These are phyloP conservation scores for Verticillium alfalfae DNA, from an alignment of 2,329 filamentous ascomycete species.

Conservation along the genomic window DNA sequence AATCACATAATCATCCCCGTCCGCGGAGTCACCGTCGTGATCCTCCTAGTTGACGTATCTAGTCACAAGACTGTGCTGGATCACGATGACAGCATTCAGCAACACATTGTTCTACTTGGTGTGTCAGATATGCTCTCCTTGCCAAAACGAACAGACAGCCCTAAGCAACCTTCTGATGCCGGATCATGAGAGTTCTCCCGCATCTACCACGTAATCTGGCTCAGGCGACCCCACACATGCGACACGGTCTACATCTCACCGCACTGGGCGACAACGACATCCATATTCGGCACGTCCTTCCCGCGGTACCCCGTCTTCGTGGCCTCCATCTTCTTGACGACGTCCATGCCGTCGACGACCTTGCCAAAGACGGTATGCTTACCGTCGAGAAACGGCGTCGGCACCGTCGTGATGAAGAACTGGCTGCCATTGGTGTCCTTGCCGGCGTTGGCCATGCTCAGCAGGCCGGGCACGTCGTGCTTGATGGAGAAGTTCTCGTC, in stretches of 20 bases:
- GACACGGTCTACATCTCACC: constrained; percentile 71
- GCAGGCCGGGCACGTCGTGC: constrained; percentile 72
- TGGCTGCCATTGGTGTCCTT: constrained; percentile 91
- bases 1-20: too few relatives aligned
- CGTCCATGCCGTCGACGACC: constrained; percentile 83
- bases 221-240: not conserved
- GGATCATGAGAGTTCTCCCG: too few relatives aligned
- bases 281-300: constrained; percentile 77
- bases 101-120: too few relatives aligned
- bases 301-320: constrained; percentile 71
- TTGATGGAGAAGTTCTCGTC: constrained; percentile 85
- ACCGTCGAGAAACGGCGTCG: constrained; percentile 80
- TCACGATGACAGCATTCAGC: too few relatives aligned
- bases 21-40: too few relatives aligned
- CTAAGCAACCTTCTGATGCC: not conserved
- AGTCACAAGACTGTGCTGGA: too few relatives aligned
- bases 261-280: constrained; percentile 79
- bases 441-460: constrained; percentile 94
- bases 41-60: too few relatives aligned
- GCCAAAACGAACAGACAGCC: too few relatives aligned
- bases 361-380: constrained; percentile 97
- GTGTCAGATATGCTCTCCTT: too few relatives aligned
- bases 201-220: too few relatives aligned
- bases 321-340: constrained; percentile 87
- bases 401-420: constrained; percentile 92